Evolutionary conservation across 805 yeast genomes (phyloP), one percentile per base, ranked within the genome.

Genomic region (Metschnikowia orientalis): DNA sequence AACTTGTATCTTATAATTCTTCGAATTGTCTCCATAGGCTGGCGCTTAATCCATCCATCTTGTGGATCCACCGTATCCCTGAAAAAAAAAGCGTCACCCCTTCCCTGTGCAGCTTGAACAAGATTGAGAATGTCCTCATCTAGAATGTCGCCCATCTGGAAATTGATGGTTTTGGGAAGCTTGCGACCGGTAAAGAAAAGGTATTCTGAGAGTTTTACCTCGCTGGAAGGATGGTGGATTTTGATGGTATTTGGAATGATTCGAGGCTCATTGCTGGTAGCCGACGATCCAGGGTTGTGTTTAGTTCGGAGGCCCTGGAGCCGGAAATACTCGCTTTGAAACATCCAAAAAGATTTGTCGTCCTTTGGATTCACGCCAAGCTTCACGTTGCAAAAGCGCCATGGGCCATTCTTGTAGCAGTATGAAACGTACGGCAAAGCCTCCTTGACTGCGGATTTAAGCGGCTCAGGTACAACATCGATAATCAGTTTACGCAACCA

Each of bases 381-480:
- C 44, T 65, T 73, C 27, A 88, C 78, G 53, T 81, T 87, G 8
- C 92, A 76, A 39, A 86, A 87, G 47, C 97, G 71, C 95, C 95
- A 92, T 0, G 97, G 98, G 0, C 98, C 98, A 50, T 82, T 83
- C 22, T 82, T 77, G 53, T 79, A 83, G 25, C 86, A 72, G 53
- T 78, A 92, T 0, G 95, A 73, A 0, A 87, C 82, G 53, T 84
- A 81, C 0, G 97, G 95, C 30, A 92, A 56, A 0, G 96, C 94
- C 42, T 73, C 79, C 46, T 82, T 79, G 26, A 90, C 51, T 42
- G 50, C 76, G 50, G 56, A 54, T 46, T 56, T 61, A 43, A 56
- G 61, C 35, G 48, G 65, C 40, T 54, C 51, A 0, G 85, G 81
- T 3, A 79, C 62, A 32, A 78, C 62, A 49, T 71, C 70, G 26